Conservation (phyloP, 805 yeast species). For the Wickerhamiella allomyrinae region DNA sequence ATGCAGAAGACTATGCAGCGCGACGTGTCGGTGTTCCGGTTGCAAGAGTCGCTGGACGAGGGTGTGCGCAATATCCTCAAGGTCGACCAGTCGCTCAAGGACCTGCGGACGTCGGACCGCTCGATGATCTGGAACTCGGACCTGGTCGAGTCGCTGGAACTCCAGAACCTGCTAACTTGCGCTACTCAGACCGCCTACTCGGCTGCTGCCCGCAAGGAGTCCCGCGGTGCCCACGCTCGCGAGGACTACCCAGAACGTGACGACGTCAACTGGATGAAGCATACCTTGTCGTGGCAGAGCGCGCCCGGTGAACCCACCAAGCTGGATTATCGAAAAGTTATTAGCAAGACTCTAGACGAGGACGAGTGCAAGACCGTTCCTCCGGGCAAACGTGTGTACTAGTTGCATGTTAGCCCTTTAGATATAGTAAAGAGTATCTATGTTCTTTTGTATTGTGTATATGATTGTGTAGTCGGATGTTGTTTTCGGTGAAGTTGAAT, state of each 20-base stretch:
- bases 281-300: conserved; percentile 83
- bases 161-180: conserved; percentile 92
- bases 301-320: conserved; percentile 53
- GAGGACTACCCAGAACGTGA: conserved; percentile 95
- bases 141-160: conserved; percentile 86
- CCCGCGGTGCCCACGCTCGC: conserved; percentile 99
- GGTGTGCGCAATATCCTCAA: conserved; percentile 70
- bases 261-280: conserved; percentile 96
- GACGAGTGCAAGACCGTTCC: conserved; percentile 91
- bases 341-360: conserved; percentile 73
- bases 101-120: conserved; percentile 82
- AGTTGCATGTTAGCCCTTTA: too few relatives aligned
- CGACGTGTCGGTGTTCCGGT: conserved; percentile 94
- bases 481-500: too few relatives aligned
- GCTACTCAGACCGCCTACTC: conserved; percentile 90
- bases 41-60: conserved; percentile 76
- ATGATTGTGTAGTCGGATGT: too few relatives aligned
- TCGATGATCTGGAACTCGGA: conserved; percentile 99
- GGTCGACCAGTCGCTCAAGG: conserved; percentile 59
- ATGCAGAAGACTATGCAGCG: conserved; percentile 96
- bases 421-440: too few relatives aligned
- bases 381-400: conserved; percentile 92
- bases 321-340: conserved; percentile 77
- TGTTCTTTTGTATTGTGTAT: too few relatives aligned
- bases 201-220: conserved; percentile 91